Conservation (phyloP, 257 asterid species). For the Voacanga thouarsii region DNA sequence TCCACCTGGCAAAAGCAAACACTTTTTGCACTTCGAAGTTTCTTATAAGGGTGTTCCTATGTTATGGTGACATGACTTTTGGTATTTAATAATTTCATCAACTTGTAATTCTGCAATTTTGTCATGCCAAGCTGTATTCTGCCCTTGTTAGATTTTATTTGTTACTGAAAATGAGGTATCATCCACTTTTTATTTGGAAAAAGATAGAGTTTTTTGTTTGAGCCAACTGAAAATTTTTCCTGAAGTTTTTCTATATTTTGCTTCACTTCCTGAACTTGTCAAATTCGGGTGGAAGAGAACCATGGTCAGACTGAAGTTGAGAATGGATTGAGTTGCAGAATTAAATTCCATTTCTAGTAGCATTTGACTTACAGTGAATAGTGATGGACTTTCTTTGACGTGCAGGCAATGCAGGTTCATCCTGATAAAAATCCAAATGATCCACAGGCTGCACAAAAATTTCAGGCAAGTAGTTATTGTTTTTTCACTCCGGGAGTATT, state of each 20-base stretch:
- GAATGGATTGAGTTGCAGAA: not conserved
- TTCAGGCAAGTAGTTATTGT: constrained; percentile 51
- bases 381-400: not conserved
- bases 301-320: not conserved
- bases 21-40: not conserved
- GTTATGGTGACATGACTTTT: not conserved
- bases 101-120: not conserved
- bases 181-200: not conserved
- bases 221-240: not conserved
- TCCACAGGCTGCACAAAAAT: constrained; percentile 82
- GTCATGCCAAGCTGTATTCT: not conserved
- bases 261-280: not conserved
- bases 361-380: not conserved
- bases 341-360: not conserved
- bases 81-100: not conserved
- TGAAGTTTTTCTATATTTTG: not conserved
- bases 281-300: not conserved
- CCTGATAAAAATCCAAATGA: constrained; percentile 88
- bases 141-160: not conserved
- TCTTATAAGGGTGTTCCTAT: not conserved
- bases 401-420: constrained; percentile 87
- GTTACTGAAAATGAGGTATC: not conserved
- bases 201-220: not conserved
- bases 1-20: not conserved
- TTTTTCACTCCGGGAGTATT: not conserved